Base-by-base conservation (phyloP, 2,329 filamentous ascomycete species). In the Leptographium flavum region DNA sequence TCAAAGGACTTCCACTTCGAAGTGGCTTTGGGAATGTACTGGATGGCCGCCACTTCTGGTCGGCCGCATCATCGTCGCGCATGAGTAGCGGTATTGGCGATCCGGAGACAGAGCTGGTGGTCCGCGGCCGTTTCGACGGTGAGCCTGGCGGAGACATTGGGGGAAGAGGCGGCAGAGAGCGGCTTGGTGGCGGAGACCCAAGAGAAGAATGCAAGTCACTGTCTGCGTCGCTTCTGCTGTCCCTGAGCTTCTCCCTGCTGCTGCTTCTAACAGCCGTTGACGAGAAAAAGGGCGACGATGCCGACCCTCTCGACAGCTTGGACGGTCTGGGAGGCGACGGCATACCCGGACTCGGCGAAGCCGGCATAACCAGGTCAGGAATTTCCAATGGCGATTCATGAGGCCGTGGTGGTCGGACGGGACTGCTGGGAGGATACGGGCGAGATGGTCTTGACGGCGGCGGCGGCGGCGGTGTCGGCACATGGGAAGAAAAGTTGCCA, bases 311-410 rank as follows among this genome's bases (percentile, higher is more conserved):
- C 3, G 35, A 17, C 9, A 19, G 11, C 21, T 37, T 37, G 10
- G 35, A 17, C 10, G 35, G 7, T 22, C 22, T 37, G 22, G 22
- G 6, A 25, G 19, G 21, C 15, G 15, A 14, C 22, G 37, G 11
- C 14, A 39, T 4, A 3, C 5, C 31, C 49, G 30, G 47, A 33
- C 35, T 39, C 2, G 50, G 52, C 19, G 35, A 47, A 21, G 53
- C 57, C 3, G 58, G 58, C 21, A 52, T 57, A 13, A 58, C 45
- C 10, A 58, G 52, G 23, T 60, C 60, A 0, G 63, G 61, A 6
- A 65, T 63, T 49, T 63, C 59, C 5, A 65, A 55, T 3, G 57
- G 56, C 3, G 49, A 46, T 19, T 64, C 61, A 39, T 63, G 61
- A 1, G 61, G 61, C 2, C 63, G 57, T 1, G 58, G 56, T 2